These are phyloP conservation scores for Heterobasidion occidentale DNA, from an alignment of 1,284 basidiomycete genomes.

Conservation along the genomic window DNA sequence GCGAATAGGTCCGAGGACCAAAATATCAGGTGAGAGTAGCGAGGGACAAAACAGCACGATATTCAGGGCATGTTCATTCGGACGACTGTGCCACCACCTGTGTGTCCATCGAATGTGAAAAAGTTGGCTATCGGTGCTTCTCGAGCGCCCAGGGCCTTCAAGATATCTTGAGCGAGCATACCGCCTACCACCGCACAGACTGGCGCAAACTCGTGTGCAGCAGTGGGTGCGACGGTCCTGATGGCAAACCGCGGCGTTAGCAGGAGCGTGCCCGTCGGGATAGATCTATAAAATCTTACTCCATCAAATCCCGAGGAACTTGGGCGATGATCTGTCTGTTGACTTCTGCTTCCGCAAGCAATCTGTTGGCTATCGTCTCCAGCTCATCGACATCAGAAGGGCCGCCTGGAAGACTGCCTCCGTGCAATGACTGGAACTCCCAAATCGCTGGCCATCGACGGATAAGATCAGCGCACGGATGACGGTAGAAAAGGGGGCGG, in stretches of 20 bases:
- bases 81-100: slow-evolving; percentile 65
- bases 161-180: slow-evolving; percentile 88
- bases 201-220: slow-evolving; percentile 81
- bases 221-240: slow-evolving; percentile 60
- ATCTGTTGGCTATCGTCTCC: slow-evolving; percentile 47
- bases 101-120: slow-evolving; percentile 81
- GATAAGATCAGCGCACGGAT: background rate
- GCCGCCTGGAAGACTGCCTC: slow-evolving; percentile 48
- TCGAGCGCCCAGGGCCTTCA: slow-evolving; percentile 85
- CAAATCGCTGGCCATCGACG: slow-evolving; percentile 56
- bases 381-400: slow-evolving; percentile 47
- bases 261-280: background rate
- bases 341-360: slow-evolving; percentile 58
- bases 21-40: background rate
- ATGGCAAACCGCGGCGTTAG: background rate
- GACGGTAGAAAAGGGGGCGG: background rate
- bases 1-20: background rate
- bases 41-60: background rate
- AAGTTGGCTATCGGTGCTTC: slow-evolving; percentile 93
- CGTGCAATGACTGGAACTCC: slow-evolving; percentile 68
- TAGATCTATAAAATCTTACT: slow-evolving; percentile 33
- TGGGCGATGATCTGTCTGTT: slow-evolving; percentile 57
- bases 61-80: slow-evolving; percentile 37
- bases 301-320: slow-evolving; percentile 48
- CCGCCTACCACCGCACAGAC: slow-evolving; percentile 92